A percentile compares a stretch with the other conserved stretches of the same genome.
phyloP scores from a whole-genome alignment of 108 stramenopile species.

The Skeletonema costatum region DNA sequence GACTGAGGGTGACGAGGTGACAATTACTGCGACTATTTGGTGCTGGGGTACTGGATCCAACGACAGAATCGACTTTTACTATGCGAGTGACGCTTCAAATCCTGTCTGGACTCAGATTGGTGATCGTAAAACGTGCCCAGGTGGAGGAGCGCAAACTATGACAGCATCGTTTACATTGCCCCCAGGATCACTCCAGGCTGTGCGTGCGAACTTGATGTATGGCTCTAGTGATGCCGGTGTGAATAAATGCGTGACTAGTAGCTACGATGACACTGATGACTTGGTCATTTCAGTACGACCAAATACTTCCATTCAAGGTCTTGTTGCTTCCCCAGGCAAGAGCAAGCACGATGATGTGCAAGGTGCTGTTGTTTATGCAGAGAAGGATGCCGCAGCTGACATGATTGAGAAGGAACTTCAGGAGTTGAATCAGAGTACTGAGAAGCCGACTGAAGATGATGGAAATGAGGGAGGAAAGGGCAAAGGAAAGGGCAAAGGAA shows the following conservation, averaged over 20 bases:
- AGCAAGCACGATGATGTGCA: too few species aligned
- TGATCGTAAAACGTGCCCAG: neutral
- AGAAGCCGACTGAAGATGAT: neutral
- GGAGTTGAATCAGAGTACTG: neutral
- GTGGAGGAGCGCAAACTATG: neutral
- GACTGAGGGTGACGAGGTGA: neutral
- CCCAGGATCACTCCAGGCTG: neutral
- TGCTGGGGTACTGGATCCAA: neutral
- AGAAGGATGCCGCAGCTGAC: neutral
- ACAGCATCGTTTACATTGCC: neutral
- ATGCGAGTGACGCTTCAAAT: neutral
- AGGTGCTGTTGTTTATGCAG: too few species aligned
- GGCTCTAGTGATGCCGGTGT: neutral
- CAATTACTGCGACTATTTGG: neutral
- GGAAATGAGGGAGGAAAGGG: too few species aligned
- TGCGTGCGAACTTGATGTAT: neutral
- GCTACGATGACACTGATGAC: neutral
- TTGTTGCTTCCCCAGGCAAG: too few species aligned
- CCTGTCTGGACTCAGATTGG: neutral
- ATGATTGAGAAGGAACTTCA: neutral
- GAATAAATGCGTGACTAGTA: neutral
- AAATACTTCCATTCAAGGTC: neutral
- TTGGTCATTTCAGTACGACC: neutral
- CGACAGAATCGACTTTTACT: neutral
- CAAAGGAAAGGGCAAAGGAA: too few species aligned